These are phyloP conservation scores for Mytilinidion resinicola DNA, from an alignment of 495 filamentous ascomycete genomes.

Conservation along the genomic window DNA sequence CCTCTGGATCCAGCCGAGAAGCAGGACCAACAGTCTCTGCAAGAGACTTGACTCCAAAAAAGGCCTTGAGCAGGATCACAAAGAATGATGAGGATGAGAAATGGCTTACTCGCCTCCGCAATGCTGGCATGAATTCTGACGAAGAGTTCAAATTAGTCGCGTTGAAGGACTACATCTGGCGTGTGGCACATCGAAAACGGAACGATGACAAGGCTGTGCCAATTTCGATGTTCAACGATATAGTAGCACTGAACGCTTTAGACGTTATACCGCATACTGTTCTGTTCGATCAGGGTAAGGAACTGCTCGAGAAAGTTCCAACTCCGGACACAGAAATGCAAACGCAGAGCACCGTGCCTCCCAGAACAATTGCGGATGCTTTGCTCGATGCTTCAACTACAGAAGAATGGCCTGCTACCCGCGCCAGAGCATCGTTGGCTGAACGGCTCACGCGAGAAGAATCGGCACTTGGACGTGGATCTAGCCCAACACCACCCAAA, in stretches of 20 bases:
- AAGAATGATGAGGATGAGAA: constrained; percentile 95
- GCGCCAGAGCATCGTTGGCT: constrained; percentile 51
- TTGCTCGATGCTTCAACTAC: constrained; percentile 87
- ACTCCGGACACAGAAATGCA: constrained; percentile 27
- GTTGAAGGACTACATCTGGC: constrained; percentile 88
- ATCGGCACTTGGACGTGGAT: not conserved
- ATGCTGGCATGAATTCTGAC: constrained; percentile 71
- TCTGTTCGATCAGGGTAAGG: constrained; percentile 72
- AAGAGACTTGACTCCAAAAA: constrained; percentile 40
- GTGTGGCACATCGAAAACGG: constrained; percentile 62
- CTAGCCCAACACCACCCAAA: constrained; percentile 28
- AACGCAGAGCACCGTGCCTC: constrained; percentile 9
- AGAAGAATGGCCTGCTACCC: constrained; percentile 61
- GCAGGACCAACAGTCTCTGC: constrained; percentile 42
- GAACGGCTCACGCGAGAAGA: constrained; percentile 34
- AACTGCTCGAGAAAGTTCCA: constrained; percentile 38
- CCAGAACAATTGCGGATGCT: constrained; percentile 74
- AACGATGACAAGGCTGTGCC: constrained; percentile 43
- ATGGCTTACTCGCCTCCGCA: constrained; percentile 79
- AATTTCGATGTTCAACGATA: constrained; percentile 53
- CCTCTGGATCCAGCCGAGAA: constrained; percentile 50
- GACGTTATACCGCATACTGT: constrained; percentile 78
- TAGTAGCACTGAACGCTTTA: constrained; percentile 63
- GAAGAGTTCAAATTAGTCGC: constrained; percentile 88
- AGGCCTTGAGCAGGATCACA: constrained; percentile 44